These are phyloP conservation scores for Mycena olivaceomarginata DNA, from an alignment of 768 basidiomycete species.

Conservation along the genomic window DNA sequence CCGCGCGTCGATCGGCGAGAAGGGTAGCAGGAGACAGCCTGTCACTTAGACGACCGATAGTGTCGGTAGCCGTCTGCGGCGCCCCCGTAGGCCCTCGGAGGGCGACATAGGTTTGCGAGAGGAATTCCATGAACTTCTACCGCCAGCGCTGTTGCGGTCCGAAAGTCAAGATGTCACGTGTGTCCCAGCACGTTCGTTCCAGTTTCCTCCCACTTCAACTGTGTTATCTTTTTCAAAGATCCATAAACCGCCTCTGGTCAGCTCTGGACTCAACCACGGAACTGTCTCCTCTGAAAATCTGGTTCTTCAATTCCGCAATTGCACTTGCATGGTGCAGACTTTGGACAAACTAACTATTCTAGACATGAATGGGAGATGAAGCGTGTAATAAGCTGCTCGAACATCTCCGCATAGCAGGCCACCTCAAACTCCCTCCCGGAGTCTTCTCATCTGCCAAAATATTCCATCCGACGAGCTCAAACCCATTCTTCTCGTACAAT, in stretches of 20 bases:
- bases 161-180: background rate
- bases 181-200: background rate
- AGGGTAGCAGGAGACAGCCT: conserved; percentile 92
- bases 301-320: no score
- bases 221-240: no score
- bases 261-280: no score
- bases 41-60: conserved; percentile 92
- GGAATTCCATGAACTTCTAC: conserved; percentile 80
- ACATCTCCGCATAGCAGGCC: conserved; percentile 15
- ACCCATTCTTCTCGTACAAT: conserved; percentile 20
- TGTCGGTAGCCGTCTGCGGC: conserved; percentile 89
- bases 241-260: no score
- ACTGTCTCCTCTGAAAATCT: no score
- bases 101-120: conserved; percentile 90
- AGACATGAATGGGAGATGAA: no score
- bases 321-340: no score
- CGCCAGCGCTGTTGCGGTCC: conserved; percentile 13
- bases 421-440: conserved; percentile 15
- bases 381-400: no score
- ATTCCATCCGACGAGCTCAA: conserved; percentile 23
- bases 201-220: no score
- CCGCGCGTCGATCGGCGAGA: conserved; percentile 93
- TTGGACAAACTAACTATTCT: no score
- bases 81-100: conserved; percentile 89
- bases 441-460: conserved; percentile 11